Conservation (phyloP, 805 yeast species). For the Saturnispora kantuleensis region DNA sequence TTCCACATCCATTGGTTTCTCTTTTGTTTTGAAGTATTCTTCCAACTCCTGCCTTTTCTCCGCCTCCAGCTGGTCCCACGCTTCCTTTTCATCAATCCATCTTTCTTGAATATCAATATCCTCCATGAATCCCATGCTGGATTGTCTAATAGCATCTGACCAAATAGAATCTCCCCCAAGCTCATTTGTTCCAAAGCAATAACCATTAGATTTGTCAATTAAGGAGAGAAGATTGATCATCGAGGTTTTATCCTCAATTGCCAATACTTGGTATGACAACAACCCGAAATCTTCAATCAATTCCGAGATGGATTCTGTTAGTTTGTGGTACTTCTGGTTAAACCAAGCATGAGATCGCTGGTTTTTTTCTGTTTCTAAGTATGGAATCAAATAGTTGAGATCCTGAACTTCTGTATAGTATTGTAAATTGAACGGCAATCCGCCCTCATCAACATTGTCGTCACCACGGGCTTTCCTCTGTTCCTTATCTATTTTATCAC, state of each 20-base stretch:
- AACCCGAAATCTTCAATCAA: conserved; percentile 79
- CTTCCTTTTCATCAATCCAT: conserved; percentile 81
- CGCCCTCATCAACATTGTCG: conserved; percentile 37
- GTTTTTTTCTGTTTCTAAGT: conserved; percentile 62
- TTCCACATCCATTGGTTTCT: conserved; percentile 42
- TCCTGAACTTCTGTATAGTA: conserved; percentile 92
- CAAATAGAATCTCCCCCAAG: conserved; percentile 95
- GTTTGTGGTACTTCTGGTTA: conserved; percentile 35
- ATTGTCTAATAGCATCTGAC: conserved; percentile 88
- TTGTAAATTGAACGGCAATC: conserved; percentile 70
- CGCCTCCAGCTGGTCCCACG: conserved; percentile 57
- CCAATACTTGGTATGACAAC: conserved; percentile 79
- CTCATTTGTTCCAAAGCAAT: conserved; percentile 85
- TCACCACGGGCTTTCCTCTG: conserved; percentile 15
- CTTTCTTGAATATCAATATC: conserved; percentile 81
- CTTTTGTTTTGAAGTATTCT: conserved; percentile 25
- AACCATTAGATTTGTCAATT: conserved; percentile 89
- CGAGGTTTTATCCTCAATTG: conserved; percentile 84
- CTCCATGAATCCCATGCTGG: conserved; percentile 42
- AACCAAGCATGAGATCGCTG: conserved; percentile 49
- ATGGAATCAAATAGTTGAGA: conserved; percentile 55
- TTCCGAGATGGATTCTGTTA: conserved; percentile 73
- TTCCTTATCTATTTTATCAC: conserved; percentile 17
- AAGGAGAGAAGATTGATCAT: conserved; percentile 75
- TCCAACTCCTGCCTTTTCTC: conserved; percentile 34